Base-by-base conservation (phyloP, 306 rosid genomes). In the Clitoria ternatea region DNA sequence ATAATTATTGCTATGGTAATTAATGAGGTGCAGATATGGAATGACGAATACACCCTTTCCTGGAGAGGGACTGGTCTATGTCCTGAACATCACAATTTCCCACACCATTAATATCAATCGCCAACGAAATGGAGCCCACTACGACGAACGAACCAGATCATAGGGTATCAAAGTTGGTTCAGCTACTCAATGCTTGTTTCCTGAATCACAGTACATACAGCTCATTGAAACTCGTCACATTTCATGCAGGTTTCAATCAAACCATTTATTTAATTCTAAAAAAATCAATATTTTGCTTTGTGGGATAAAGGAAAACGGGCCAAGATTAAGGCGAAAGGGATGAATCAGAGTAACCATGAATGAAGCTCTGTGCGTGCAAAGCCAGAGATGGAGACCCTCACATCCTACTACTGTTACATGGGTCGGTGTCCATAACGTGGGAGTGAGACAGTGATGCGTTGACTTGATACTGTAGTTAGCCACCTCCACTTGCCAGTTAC, bases 401-500 rank as follows among this genome's bases (percentile, higher is more conserved):
- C 53, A 29, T 23, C 33, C 33, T 33, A 32, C 17, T 10, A 42
- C 86, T 52, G 77, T 60, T 79, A 80, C 65, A 66, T 65, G 83
- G 82, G 88, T 82, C 87, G 87, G 94, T 82, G 84, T 77, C 85
- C 60, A 39, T 77, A 81, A 81, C 84, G 80, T 91, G 87, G 88
- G 76, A 85, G 82, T 43, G 75, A 80, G 87, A 80, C 84, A 79
- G 55, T 75, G 63, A 39, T 67, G 73, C 82, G 96, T 90, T 89
- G 99, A 89, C 97, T 75, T 81, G 83, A 49, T 53, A 57, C 70
- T 59, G 81, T 18, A 63, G 71, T 74, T 64, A 35, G 73, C 24
- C 60, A 86, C 90, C 93, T 79, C 83, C 97, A 88, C 79, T 65
- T 86, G 93, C 82, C 91, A 39, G 90, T 93, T 66, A 61, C 82